Conservation (phyloP, 2,329 filamentous ascomycete genomes). For the Alternaria gansuensis region DNA sequence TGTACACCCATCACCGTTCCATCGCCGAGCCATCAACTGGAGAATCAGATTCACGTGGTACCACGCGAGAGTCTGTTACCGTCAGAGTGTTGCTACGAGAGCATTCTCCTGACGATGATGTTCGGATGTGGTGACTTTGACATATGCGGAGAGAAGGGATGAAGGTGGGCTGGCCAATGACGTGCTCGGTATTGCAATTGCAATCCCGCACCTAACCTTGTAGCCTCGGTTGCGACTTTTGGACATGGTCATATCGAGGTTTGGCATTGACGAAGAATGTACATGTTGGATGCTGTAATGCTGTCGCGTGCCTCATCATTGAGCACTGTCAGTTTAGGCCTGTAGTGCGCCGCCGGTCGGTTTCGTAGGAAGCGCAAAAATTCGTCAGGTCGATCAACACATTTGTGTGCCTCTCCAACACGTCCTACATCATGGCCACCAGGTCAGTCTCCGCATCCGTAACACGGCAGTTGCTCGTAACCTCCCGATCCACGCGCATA, state of each 20-base stretch:
- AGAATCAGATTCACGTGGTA: neutral
- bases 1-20: neutral
- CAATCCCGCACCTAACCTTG: slow-evolving; percentile 40
- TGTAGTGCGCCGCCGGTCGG: slow-evolving; percentile 10
- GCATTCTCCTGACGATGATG: neutral
- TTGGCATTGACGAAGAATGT: slow-evolving; percentile 24
- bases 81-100: neutral
- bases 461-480: slow-evolving; percentile 38
- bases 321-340: slow-evolving; percentile 6
- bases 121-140: slow-evolving; percentile 1
- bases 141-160: slow-evolving; percentile 1
- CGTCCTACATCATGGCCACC: slow-evolving; percentile 43
- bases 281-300: slow-evolving; percentile 20
- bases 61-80: neutral
- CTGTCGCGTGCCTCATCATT: slow-evolving; percentile 18
- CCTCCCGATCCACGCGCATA: slow-evolving; percentile 32
- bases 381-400: neutral
- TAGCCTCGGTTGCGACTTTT: slow-evolving; percentile 38
- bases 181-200: slow-evolving; percentile 30
- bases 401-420: slow-evolving; percentile 15
- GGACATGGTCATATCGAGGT: slow-evolving; percentile 33
- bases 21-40: neutral
- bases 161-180: slow-evolving; percentile 31
- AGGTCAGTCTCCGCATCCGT: slow-evolving; percentile 41
- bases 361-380: slow-evolving; percentile 2